These are phyloP conservation scores for Xylariaceae sp. DNA, from an alignment of 2,329 filamentous ascomycete genomes.

Conservation along the genomic window DNA sequence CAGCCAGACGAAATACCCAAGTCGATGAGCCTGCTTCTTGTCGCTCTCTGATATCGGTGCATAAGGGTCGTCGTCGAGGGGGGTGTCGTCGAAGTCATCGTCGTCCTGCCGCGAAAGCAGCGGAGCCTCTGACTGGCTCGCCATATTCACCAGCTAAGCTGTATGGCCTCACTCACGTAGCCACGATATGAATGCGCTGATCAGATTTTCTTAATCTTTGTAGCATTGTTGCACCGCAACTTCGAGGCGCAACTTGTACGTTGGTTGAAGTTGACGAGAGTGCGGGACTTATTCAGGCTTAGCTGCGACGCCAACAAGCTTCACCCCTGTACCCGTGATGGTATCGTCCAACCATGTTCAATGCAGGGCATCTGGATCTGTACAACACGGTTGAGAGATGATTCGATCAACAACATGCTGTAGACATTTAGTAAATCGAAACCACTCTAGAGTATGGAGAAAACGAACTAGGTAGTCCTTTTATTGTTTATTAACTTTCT, in stretches of 20 bases:
- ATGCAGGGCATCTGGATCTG: too few relatives aligned
- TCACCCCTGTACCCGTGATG: too few relatives aligned
- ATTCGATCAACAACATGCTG: too few relatives aligned
- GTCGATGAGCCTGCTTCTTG: slow-evolving; percentile 12
- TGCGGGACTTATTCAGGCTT: too few relatives aligned
- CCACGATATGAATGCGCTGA: not conserved
- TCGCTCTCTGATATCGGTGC: slow-evolving; percentile 1
- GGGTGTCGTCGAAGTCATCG: slow-evolving; percentile 23
- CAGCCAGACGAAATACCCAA: slow-evolving; percentile 63
- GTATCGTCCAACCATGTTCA: too few relatives aligned
- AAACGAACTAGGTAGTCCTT: too few relatives aligned
- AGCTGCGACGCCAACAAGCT: too few relatives aligned
- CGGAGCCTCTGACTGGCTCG: slow-evolving; percentile 23
- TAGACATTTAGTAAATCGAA: too few relatives aligned
- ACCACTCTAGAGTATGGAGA: too few relatives aligned
- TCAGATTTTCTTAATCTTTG: not conserved
- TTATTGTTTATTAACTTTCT: too few relatives aligned
- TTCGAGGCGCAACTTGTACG: not conserved
- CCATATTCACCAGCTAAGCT: slow-evolving; percentile 7
- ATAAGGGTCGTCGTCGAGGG: slow-evolving; percentile 9
- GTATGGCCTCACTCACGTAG: not conserved
- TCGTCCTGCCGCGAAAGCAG: slow-evolving; percentile 24
- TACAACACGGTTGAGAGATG: too few relatives aligned
- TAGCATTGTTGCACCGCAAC: slow-evolving; percentile 13
- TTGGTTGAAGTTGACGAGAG: not conserved